Evolutionary conservation across 306 rosid genomes (phyloP).

Genomic region (Rosa multiflora): DNA sequence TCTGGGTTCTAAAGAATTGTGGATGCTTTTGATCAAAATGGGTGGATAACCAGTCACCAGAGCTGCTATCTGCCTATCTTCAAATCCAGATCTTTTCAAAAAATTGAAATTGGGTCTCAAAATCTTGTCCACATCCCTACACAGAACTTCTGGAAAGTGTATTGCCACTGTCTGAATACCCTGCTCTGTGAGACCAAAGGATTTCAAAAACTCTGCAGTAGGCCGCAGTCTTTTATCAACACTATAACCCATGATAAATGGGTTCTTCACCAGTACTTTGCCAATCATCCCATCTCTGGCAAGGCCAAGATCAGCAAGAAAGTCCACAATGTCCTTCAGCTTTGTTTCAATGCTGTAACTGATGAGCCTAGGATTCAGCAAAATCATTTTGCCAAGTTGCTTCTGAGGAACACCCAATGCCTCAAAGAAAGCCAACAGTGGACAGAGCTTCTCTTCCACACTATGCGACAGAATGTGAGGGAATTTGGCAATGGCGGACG

Average conservation of each 20-base stretch:
- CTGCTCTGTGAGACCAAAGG: constrained; percentile 54
- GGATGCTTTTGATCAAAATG: constrained; percentile 75
- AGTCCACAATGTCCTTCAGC: constrained; percentile 64
- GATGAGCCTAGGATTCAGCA: constrained; percentile 86
- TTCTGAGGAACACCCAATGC: constrained; percentile 73
- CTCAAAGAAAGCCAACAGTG: constrained; percentile 89
- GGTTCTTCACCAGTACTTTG: constrained; percentile 70
- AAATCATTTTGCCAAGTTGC: constrained; percentile 75
- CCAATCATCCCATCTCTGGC: constrained; percentile 73
- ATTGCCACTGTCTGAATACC: constrained; percentile 65
- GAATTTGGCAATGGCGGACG: constrained; percentile 73
- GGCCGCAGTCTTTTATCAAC: constrained; percentile 71
- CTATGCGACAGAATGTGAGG: constrained; percentile 76
- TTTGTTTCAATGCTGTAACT: constrained; percentile 86
- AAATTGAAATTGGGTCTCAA: constrained; percentile 60
- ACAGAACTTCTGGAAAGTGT: constrained; percentile 73
- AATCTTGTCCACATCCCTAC: constrained; percentile 75
- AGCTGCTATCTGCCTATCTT: constrained; percentile 56
- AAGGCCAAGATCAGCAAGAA: constrained; percentile 69
- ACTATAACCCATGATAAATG: constrained; percentile 87
- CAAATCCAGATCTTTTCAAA: constrained; percentile 62
- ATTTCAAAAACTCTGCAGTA: constrained; percentile 60
- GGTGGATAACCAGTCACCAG: constrained; percentile 89
- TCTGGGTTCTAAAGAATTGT: constrained; percentile 72
- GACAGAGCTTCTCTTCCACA: constrained; percentile 93